Base-by-base conservation (phyloP, 2,329 filamentous ascomycete species). In the Colletotrichum spinosum region DNA sequence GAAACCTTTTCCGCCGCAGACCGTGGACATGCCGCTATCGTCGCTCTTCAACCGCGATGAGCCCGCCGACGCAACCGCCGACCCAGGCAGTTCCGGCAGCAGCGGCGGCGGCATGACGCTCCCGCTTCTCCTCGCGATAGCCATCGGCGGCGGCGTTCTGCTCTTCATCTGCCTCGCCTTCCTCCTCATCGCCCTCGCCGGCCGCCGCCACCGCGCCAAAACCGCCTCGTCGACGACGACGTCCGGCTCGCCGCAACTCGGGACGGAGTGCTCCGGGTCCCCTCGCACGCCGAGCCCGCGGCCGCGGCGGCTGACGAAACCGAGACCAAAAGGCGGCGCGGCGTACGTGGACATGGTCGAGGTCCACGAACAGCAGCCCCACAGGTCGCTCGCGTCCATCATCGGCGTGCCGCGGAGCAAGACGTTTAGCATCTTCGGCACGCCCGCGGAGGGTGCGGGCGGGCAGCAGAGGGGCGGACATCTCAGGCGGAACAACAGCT, bases 61-160 rank as follows among this genome's bases (percentile, higher is more conserved):
- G 13, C 7, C 15, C 42, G 12, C 13, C 42, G 10, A 48, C 45
- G 15, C 34, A 13, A 8, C 42, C 42, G 11, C 48, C 3, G 6
- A 9, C 42, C 44, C 54, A 34, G 54, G n/a, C 44, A 11, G n/a
- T 12, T 45, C 6, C 13, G 50, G 34, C n/a, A 15, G 44, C 33
- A 41, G n/a, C 7, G 41, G 44, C 1, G 17, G 45, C 51, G 61
- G 53, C 9, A 66, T 69, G 49, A 60, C 74, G 8, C 61, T 81
- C 11, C 76, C 76, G n/a, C 77, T 76, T 72, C 67, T 82, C 13
- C 74, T 86, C 39, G 78, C 78, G 58, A 81, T 87, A 58, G 80
- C 80, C 11, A 68, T 88, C 34, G 79, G 79, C 38, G 83, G 83
- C n/a, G 80, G 81, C 13, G 70, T 82, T 2, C 57, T 84, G 7